These are phyloP conservation scores for Aureobasidium leucospermi DNA, from an alignment of 2,329 filamentous ascomycete genomes.

Conservation along the genomic window DNA sequence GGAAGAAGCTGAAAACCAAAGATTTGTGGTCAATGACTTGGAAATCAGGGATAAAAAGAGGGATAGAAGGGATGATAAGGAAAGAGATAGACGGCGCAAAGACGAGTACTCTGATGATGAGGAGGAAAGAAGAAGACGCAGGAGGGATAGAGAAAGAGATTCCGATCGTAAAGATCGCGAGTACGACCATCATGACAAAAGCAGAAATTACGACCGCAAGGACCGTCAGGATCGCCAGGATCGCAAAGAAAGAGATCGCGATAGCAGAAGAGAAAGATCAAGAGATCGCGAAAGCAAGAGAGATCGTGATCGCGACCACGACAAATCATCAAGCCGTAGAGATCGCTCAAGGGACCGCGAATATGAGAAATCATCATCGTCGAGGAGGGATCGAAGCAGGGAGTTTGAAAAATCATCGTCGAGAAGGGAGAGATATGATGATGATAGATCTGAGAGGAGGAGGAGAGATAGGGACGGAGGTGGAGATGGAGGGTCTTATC, in stretches of 20 bases:
- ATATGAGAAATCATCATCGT: not conserved
- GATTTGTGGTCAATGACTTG: not conserved
- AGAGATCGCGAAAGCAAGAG: not conserved
- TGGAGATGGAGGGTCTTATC: not conserved
- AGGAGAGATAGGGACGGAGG: not conserved
- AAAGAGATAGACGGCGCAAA: not conserved
- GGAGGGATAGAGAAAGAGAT: slow-evolving; percentile 6
- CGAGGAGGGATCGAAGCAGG: too few relatives aligned
- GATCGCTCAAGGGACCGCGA: not conserved
- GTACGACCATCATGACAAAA: slow-evolving; percentile 1
- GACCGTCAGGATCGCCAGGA: not conserved
- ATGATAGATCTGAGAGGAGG: not conserved
- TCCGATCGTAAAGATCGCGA: not conserved
- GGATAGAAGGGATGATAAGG: not conserved
- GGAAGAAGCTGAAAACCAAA: not conserved
- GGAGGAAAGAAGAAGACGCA: not conserved
- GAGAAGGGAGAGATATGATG: not conserved
- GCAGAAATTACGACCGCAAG: not conserved
- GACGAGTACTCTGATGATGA: slow-evolving; percentile 6
- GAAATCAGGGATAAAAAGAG: slow-evolving; percentile 9
- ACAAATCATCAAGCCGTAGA: not conserved
- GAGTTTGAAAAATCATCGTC: not conserved
- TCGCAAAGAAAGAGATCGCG: not conserved
- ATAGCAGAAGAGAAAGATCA: not conserved
- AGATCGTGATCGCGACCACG: not conserved